A percentile compares a stretch with the other conserved stretches of the same genome.
Evolutionary conservation across 192 early-diverging fungal species (phyloP).

Genomic region (Coemansia sp.): DNA sequence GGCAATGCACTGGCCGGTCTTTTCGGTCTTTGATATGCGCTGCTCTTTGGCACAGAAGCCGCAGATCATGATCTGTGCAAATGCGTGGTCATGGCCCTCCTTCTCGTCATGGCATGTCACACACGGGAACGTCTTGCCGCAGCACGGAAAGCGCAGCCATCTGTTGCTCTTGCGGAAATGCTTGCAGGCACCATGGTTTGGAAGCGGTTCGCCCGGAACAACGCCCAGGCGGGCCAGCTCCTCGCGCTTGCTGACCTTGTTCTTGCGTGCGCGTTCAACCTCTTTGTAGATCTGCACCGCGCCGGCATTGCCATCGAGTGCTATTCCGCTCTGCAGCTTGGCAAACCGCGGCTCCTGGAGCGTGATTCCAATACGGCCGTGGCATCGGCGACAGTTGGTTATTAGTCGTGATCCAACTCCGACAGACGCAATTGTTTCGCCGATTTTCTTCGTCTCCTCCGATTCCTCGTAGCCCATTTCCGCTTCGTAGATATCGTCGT

Average conservation of each 20-base stretch:
- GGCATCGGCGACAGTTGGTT: conserved; percentile 45
- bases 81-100: conserved; percentile 69
- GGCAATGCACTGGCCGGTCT: conserved; percentile 50
- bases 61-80: conserved; percentile 82
- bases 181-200: conserved; percentile 76
- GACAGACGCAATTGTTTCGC: conserved; percentile 18
- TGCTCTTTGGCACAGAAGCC: conserved; percentile 85
- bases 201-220: conserved; percentile 73
- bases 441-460: background rate
- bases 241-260: conserved; percentile 50
- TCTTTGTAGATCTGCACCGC: conserved; percentile 52
- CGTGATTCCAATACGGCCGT: conserved; percentile 34
- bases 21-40: conserved; percentile 52
- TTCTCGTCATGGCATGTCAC: conserved; percentile 82
- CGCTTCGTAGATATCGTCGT: conserved; percentile 29
- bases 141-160: conserved; percentile 95
- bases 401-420: conserved; percentile 20
- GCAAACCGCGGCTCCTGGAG: conserved; percentile 60
- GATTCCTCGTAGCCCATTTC: background rate
- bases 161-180: conserved; percentile 87
- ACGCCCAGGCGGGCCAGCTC: conserved; percentile 64
- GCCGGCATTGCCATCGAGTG: conserved; percentile 33
- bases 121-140: conserved; percentile 79
- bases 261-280: conserved; percentile 54
- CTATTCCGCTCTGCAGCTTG: conserved; percentile 43